phyloP scores from a whole-genome alignment of 441 rosid species.

The Daphne laureola region DNA sequence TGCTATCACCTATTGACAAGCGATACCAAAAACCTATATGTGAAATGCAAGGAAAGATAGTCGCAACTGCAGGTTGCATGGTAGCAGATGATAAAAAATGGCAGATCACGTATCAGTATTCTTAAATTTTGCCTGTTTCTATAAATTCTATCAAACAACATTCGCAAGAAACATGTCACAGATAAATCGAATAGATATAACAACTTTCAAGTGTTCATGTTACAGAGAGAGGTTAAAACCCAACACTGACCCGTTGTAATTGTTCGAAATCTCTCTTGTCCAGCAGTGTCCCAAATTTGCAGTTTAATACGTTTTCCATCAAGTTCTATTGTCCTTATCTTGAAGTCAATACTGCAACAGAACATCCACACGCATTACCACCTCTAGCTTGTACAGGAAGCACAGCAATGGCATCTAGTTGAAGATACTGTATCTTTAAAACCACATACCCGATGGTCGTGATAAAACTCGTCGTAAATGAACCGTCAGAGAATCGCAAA shows the following conservation, averaged over 20 bases:
- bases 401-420: not conserved
- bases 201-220: not conserved
- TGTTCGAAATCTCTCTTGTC: conserved; percentile 96
- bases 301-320: conserved; percentile 94
- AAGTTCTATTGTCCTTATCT: conserved; percentile 96
- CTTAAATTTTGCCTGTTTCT: too few species aligned
- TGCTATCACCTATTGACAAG: too few species aligned
- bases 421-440: not conserved
- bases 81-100: too few species aligned
- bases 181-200: not conserved
- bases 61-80: too few species aligned
- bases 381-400: not conserved
- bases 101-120: too few species aligned
- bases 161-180: too few species aligned
- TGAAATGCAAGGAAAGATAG: too few species aligned
- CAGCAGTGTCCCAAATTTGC: conserved; percentile 99
- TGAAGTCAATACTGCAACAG: conserved; percentile 72
- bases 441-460: conserved; percentile 82
- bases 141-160: too few species aligned
- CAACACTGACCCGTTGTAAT: conserved; percentile 80
- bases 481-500: conserved; percentile 97
- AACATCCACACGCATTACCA: conserved; percentile 10
- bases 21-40: too few species aligned
- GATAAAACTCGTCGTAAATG: conserved; percentile 94
- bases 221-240: conserved; percentile 6